Evolutionary conservation across 768 basidiomycete genomes (phyloP).

Genomic region (Lanmaoa rubissima): DNA sequence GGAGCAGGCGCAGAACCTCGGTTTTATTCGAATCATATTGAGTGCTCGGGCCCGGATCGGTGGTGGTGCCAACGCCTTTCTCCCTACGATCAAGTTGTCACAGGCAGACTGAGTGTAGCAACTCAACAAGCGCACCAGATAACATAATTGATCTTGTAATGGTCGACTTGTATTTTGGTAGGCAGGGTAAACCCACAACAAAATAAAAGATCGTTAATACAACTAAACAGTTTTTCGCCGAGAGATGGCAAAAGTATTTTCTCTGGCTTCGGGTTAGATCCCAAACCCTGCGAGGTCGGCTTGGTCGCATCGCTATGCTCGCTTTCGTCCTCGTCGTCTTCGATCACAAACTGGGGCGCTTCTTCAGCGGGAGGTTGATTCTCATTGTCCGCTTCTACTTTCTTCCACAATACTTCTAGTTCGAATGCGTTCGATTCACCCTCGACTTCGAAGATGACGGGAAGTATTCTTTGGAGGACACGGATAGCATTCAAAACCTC

Average conservation of each 20-base stretch:
- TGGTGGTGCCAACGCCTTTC: slow-evolving; percentile 89
- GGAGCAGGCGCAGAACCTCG: slow-evolving; percentile 86
- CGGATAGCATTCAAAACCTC: slow-evolving; percentile 93
- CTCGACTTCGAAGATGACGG: slow-evolving; percentile 83
- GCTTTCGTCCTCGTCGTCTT: slow-evolving; percentile 69
- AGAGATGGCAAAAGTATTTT: slow-evolving; percentile 67
- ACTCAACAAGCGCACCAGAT: slow-evolving; percentile 65
- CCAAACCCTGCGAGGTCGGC: slow-evolving; percentile 12
- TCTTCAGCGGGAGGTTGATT: slow-evolving; percentile 26
- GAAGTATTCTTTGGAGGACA: slow-evolving; percentile 83
- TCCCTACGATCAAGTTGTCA: slow-evolving; percentile 56
- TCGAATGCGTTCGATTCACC: slow-evolving; percentile 74
- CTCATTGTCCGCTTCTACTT: slow-evolving; percentile 46
- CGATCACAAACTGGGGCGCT: slow-evolving; percentile 80
- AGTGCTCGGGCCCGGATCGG: slow-evolving; percentile 61
- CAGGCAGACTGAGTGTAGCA: slow-evolving; percentile 1
- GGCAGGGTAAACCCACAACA: slow-evolving; percentile 94
- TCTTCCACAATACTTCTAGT: slow-evolving; percentile 80
- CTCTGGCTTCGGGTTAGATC: slow-evolving; percentile 33
- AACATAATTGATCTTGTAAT: slow-evolving; percentile 80
- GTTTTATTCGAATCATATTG: slow-evolving; percentile 77
- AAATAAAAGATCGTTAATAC: slow-evolving; percentile 83
- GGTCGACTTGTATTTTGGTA: slow-evolving; percentile 68
- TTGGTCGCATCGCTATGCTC: slow-evolving; percentile 39
- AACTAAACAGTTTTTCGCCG: slow-evolving; percentile 75